phyloP scores from a whole-genome alignment of 2,329 filamentous ascomycete genomes.

The Arthrobotrys iridis region DNA sequence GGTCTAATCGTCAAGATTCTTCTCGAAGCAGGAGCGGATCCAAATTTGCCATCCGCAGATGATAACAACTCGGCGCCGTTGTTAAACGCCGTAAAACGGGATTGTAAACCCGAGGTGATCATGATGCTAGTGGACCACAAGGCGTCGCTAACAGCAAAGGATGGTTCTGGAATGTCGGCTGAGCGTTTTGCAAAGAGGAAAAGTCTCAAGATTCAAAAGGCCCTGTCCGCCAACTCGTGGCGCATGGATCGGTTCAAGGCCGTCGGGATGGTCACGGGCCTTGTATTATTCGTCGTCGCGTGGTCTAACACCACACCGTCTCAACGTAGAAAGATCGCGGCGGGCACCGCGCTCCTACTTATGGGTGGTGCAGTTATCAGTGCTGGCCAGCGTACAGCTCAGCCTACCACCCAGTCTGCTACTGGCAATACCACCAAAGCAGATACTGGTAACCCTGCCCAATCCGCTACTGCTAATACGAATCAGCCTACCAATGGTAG shows the following conservation, averaged over 20 bases:
- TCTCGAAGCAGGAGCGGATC: slow-evolving; percentile 22
- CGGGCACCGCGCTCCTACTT: neutral
- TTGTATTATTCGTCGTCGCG: slow-evolving; percentile 20
- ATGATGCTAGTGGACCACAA: neutral
- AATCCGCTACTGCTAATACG: neutral
- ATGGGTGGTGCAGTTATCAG: neutral
- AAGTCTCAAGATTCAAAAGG: neutral
- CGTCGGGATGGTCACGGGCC: neutral
- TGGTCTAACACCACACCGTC: slow-evolving; percentile 8
- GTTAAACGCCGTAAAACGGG: slow-evolving; percentile 4
- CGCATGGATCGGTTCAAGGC: neutral
- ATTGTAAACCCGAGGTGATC: neutral
- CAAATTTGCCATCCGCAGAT: slow-evolving; percentile 1
- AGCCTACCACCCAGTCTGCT: slow-evolving; percentile 2
- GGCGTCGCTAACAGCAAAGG: neutral
- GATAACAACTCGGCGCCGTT: slow-evolving; percentile 13
- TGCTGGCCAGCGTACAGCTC: neutral
- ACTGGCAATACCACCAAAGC: neutral
- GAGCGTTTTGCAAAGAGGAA: slow-evolving; percentile 2
- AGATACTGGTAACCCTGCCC: neutral
- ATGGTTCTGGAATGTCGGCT: neutral
- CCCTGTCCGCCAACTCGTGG: neutral
- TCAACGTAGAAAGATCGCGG: neutral
- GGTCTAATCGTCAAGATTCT: slow-evolving; percentile 18
- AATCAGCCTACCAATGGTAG: neutral